Base-by-base conservation (phyloP, 1,139 yeast species). In the Saccharomyces hybrid region DNA sequence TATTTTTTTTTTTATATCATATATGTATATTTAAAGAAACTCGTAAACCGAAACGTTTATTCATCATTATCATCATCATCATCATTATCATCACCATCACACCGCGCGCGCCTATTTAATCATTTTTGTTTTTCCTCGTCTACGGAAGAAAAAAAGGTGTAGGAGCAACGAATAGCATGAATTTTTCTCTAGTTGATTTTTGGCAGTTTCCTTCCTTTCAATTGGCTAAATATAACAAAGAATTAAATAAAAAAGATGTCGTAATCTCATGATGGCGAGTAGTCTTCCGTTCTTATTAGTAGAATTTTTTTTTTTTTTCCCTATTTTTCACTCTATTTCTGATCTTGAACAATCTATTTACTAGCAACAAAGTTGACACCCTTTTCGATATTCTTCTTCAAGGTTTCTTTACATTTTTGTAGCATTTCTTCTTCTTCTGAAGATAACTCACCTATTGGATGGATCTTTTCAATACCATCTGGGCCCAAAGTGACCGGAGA, bases 401-500 rank as follows among this genome's bases (percentile, higher is more conserved):
- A 88, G 71, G 95, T 90, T 63, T 84, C 95, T 76, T 85, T 85
- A 64, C 96, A 88, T 68, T 82, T 81, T 55, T 80, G 81, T 70
- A 95, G 79, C 77, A 91, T 81, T 69, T 82, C 84, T 77, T 83
- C 82, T 75, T 86, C 95, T 60, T 79, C 82, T 52, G 71, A 75
- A 54, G 82, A 73, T 62, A 82, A 69, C 59, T 75, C 66, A 66
- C 86, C 86, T 68, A 86, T 78, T 49, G 76, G 78, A 75, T 83
- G 87, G 69, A 86, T 76, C 75, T 84, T 84, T 73, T 83, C 84
- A 62, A 88, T 89, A 79, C 99, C 99, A 61, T 84, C 77, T 73
- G 87, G 86, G 65, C 97, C 95, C 67, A 93, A 83, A 63, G 86
- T 82, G 62, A 91, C 96, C 67, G 88, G 90, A 66, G 96, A 84